Conservation (phyloP, 129 eudicot genomes). For the Artemisia annua region DNA sequence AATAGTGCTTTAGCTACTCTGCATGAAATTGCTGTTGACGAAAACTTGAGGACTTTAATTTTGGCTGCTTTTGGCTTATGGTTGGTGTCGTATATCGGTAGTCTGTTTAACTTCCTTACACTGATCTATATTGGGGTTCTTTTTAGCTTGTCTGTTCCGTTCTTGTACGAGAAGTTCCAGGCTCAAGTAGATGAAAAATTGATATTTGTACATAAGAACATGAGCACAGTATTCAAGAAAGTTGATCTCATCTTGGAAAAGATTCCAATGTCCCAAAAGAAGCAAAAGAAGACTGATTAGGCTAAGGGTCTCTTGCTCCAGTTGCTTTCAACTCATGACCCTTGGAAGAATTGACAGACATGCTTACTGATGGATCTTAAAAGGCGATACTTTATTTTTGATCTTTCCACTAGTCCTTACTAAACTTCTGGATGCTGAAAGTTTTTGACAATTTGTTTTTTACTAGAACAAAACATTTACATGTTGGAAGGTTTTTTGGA, state of each 20-base stretch:
- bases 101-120: slow-evolving; percentile 75
- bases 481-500: slow-evolving; percentile 8
- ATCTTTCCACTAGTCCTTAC: slow-evolving; percentile 21
- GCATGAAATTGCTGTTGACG: slow-evolving; percentile 71
- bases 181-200: slow-evolving; percentile 65
- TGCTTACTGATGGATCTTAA: neutral
- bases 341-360: slow-evolving; percentile 9
- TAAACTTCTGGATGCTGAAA: slow-evolving; percentile 5
- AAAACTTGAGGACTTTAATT: slow-evolving; percentile 56
- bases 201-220: slow-evolving; percentile 34
- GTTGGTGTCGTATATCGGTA: slow-evolving; percentile 67
- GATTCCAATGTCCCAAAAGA: slow-evolving; percentile 48
- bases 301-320: slow-evolving; percentile 38
- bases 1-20: slow-evolving; percentile 54
- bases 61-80: slow-evolving; percentile 66
- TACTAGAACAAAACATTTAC: neutral
- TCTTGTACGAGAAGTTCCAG: slow-evolving; percentile 78
- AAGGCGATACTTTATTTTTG: slow-evolving; percentile 19
- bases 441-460: slow-evolving; percentile 17
- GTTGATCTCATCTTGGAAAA: slow-evolving; percentile 53
- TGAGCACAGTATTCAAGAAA: slow-evolving; percentile 48
- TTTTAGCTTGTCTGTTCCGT: slow-evolving; percentile 75
- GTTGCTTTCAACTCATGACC: slow-evolving; percentile 2
- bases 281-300: slow-evolving; percentile 73
- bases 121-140: slow-evolving; percentile 74